A percentile compares a stretch with the other conserved stretches of the same genome.
Conservation (phyloP, 164 flowering plant genomes). For the Vitis rupestris region DNA sequence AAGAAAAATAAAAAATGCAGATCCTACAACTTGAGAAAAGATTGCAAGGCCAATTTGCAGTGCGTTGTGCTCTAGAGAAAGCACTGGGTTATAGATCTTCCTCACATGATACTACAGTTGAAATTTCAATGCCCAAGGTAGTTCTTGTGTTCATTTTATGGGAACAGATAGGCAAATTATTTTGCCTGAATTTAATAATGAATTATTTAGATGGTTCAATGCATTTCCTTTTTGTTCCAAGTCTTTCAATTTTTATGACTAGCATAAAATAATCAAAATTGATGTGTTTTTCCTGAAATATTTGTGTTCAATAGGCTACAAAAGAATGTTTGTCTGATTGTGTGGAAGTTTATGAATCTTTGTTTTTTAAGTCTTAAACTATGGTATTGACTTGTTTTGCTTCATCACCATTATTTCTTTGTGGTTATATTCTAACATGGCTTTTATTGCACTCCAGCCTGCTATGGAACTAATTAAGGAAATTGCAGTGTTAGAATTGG, state of each 20-base stretch:
- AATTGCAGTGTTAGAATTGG: conserved; percentile 47
- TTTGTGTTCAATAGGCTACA: too few relatives aligned
- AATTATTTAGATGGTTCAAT: too few relatives aligned
- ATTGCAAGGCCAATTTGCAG: conserved; percentile 51
- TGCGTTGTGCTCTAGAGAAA: conserved; percentile 51
- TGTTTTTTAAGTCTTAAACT: not conserved
- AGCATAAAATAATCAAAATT: not conserved
- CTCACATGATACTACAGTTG: conserved; percentile 19
- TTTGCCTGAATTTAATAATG: too few relatives aligned
- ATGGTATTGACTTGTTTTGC: not conserved
- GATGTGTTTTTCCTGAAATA: not conserved
- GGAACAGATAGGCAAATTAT: too few relatives aligned
- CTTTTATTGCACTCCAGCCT: conserved; percentile 29
- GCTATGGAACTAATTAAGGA: conserved; percentile 46
- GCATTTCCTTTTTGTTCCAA: too few relatives aligned
- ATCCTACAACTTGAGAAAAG: conserved; percentile 63
- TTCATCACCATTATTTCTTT: conserved; percentile 1
- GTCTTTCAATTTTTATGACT: not conserved
- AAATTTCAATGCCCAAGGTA: conserved; percentile 50
- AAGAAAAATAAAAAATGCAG: conserved; percentile 21
- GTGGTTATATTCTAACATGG: conserved; percentile 4
- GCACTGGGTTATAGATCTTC: conserved; percentile 51
- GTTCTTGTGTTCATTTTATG: not conserved
- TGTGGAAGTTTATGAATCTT: not conserved
- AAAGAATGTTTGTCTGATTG: not conserved